Evolutionary conservation across 495 filamentous ascomycete species (phyloP).

Genomic region (Collariella sp.): DNA sequence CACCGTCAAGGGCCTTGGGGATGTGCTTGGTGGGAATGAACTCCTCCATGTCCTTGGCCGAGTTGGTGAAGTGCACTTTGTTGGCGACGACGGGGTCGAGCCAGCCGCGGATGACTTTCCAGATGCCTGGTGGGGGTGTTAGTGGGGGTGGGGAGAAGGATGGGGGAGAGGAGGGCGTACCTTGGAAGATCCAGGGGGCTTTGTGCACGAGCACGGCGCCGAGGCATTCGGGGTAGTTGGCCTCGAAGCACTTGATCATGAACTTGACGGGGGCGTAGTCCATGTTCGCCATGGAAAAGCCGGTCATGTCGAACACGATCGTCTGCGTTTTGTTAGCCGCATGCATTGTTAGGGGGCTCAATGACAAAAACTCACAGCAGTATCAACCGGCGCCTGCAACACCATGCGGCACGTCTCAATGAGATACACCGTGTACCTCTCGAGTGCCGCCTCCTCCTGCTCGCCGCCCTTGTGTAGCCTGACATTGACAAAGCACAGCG

Average conservation of each 20-base stretch:
- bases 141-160: background rate
- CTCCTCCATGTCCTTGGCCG: constrained; percentile 62
- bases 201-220: constrained; percentile 95
- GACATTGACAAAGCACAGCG: constrained; percentile 80
- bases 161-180: constrained; percentile 39
- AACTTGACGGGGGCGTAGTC: constrained; percentile 96
- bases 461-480: constrained; percentile 72
- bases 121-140: constrained; percentile 47
- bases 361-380: constrained; percentile 59
- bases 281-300: constrained; percentile 92
- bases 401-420: constrained; percentile 90
- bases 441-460: constrained; percentile 69
- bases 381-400: constrained; percentile 72
- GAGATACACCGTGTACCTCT: constrained; percentile 84
- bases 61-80: constrained; percentile 93
- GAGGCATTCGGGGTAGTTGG: constrained; percentile 91
- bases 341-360: background rate
- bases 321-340: constrained; percentile 45
- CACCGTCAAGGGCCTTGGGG: constrained; percentile 69
- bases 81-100: constrained; percentile 91
- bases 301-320: constrained; percentile 92
- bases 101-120: constrained; percentile 91
- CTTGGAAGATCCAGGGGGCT: constrained; percentile 92
- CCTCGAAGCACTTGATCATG: constrained; percentile 99
- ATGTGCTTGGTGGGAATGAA: constrained; percentile 68